These are phyloP conservation scores for Soucietia sequanensis DNA, from an alignment of 805 yeast genomes.

Conservation along the genomic window DNA sequence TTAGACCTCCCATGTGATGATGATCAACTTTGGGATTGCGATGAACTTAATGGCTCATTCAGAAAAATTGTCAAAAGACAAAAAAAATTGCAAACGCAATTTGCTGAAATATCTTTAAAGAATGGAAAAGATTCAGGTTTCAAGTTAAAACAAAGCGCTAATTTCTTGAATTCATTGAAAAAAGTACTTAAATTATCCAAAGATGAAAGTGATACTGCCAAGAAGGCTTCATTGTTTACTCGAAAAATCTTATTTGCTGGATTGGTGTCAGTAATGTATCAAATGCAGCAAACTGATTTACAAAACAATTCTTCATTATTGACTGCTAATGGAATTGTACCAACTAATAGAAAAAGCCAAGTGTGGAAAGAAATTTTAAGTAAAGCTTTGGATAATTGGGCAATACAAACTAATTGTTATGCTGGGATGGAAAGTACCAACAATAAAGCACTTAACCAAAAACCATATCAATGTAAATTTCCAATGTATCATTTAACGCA, in stretches of 20 bases:
- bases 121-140: slow-evolving; percentile 4
- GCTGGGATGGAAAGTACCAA: neutral
- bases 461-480: slow-evolving; percentile 54
- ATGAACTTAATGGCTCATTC: slow-evolving; percentile 39
- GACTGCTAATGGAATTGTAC: slow-evolving; percentile 14
- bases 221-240: slow-evolving; percentile 48
- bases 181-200: slow-evolving; percentile 52
- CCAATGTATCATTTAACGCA: slow-evolving; percentile 75
- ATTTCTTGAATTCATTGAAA: slow-evolving; percentile 57
- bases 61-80: slow-evolving; percentile 37
- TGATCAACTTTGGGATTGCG: slow-evolving; percentile 37
- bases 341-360: slow-evolving; percentile 28
- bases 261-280: slow-evolving; percentile 23
- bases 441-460: slow-evolving; percentile 8
- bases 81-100: slow-evolving; percentile 20
- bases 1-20: slow-evolving; percentile 43
- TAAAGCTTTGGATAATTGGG: slow-evolving; percentile 71
- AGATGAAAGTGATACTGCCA: slow-evolving; percentile 23
- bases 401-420: slow-evolving; percentile 37
- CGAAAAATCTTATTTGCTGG: slow-evolving; percentile 48
- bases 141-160: slow-evolving; percentile 16
- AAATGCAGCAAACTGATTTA: slow-evolving; percentile 28
- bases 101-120: slow-evolving; percentile 1
- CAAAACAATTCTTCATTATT: slow-evolving; percentile 46
- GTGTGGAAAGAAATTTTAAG: slow-evolving; percentile 71